Conservation (phyloP, 1,139 yeast genomes). For the Saccharomycopsis crataegensis region DNA sequence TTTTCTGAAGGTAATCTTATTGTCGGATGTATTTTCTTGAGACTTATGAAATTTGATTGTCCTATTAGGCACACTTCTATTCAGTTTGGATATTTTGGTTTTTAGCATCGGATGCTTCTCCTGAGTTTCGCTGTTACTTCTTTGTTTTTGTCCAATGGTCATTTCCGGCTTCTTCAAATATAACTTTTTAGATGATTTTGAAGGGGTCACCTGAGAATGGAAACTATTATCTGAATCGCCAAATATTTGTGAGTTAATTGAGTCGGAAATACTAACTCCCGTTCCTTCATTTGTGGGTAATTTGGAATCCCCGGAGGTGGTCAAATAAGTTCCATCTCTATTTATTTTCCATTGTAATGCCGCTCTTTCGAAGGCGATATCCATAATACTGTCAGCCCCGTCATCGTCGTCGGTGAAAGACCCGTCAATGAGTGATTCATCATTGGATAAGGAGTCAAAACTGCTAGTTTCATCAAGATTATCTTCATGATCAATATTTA, state of each 20-base stretch:
- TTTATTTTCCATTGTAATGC: neutral
- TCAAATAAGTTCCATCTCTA: neutral
- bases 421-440: constrained; percentile 23
- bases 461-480: constrained; percentile 13
- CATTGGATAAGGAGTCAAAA: constrained; percentile 17
- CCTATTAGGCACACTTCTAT: constrained; percentile 11
- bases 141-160: constrained; percentile 3
- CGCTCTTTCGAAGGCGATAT: constrained; percentile 18
- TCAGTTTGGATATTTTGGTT: constrained; percentile 4
- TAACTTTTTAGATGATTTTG: no score
- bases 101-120: neutral
- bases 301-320: neutral
- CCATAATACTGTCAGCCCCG: constrained; percentile 18
- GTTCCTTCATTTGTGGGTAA: neutral
- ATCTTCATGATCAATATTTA: constrained; percentile 16
- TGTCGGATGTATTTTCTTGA: neutral
- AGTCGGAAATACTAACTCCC: neutral
- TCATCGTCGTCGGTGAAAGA: constrained; percentile 25
- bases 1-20: constrained; percentile 4
- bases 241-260: constrained; percentile 5
- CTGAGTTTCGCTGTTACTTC: constrained; percentile 12
- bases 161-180: neutral
- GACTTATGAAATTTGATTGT: neutral
- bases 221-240: neutral
- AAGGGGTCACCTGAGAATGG: neutral